Evolutionary conservation across 2,329 filamentous ascomycete genomes (phyloP).

Genomic region (Fusarium veterinarium): DNA sequence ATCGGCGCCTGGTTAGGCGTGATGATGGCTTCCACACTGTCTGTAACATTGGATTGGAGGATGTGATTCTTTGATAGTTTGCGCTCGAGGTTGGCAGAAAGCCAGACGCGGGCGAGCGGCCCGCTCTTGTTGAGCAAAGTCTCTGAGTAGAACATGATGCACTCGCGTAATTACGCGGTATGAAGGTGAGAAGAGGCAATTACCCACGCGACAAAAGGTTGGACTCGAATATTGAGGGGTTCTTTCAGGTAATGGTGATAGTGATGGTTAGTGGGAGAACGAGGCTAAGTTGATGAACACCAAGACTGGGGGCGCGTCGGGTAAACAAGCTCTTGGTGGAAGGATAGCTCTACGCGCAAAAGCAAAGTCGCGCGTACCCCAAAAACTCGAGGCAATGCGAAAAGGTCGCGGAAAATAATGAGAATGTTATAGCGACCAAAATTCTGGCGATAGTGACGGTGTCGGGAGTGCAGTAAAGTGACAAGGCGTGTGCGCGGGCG

Average conservation of each 20-base stretch:
- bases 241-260: slow-evolving; percentile 18
- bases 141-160: slow-evolving; percentile 96
- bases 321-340: slow-evolving; percentile 50
- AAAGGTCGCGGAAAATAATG: slow-evolving; percentile 37
- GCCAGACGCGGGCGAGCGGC: slow-evolving; percentile 96
- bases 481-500: slow-evolving; percentile 39
- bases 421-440: slow-evolving; percentile 42
- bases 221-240: slow-evolving; percentile 20
- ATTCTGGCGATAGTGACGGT: slow-evolving; percentile 39
- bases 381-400: slow-evolving; percentile 45
- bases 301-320: slow-evolving; percentile 47
- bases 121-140: slow-evolving; percentile 96
- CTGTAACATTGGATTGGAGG: slow-evolving; percentile 91
- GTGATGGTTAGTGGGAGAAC: slow-evolving; percentile 27
- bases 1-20: slow-evolving; percentile 93
- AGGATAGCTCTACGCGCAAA: slow-evolving; percentile 49
- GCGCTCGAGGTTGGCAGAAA: slow-evolving; percentile 97
- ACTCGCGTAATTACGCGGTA: slow-evolving; percentile 47
- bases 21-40: slow-evolving; percentile 95
- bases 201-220: slow-evolving; percentile 16
- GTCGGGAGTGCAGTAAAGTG: slow-evolving; percentile 37
- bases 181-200: slow-evolving; percentile 37
- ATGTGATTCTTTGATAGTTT: slow-evolving; percentile 98
- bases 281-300: slow-evolving; percentile 48
- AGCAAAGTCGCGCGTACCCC: slow-evolving; percentile 46